Conservation (phyloP, 1,139 yeast species). For the Nakaseomyces delphensis region DNA sequence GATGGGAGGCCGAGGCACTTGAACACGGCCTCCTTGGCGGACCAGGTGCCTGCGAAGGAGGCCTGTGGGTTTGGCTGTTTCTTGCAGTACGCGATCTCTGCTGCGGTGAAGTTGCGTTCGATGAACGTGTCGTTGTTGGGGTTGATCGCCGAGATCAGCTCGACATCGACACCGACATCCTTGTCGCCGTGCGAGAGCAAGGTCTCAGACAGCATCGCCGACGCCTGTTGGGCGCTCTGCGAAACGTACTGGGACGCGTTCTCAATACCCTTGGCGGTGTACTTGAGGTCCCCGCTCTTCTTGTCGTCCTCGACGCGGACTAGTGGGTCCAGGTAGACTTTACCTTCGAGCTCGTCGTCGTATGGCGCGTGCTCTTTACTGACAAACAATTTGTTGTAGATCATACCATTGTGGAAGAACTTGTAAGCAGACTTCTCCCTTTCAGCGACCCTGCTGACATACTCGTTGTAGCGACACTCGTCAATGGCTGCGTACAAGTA, state of each 20-base stretch:
- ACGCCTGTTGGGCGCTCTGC: conserved; percentile 19
- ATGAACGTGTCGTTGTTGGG: conserved; percentile 79
- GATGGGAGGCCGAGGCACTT: conserved; percentile 86
- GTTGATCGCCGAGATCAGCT: conserved; percentile 72
- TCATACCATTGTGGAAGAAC: conserved; percentile 92
- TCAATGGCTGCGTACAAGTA: conserved; percentile 81
- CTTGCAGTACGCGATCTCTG: conserved; percentile 71
- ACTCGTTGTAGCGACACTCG: conserved; percentile 57
- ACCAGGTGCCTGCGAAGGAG: conserved; percentile 96
- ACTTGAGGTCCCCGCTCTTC: conserved; percentile 45
- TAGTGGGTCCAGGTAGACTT: conserved; percentile 91
- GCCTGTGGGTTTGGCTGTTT: conserved; percentile 72
- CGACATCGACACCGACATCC: conserved; percentile 97
- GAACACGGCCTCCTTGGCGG: conserved; percentile 98
- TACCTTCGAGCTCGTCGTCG: conserved; percentile 73
- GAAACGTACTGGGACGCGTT: conserved; percentile 25
- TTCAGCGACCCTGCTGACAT: conserved; percentile 59
- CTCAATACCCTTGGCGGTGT: conserved; percentile 35
- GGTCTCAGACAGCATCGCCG: conserved; percentile 34
- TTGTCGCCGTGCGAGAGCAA: conserved; percentile 40
- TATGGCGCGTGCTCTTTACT: conserved; percentile 94
- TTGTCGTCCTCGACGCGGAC: conserved; percentile 60
- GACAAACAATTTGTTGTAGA: conserved; percentile 83
- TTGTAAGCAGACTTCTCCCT: conserved; percentile 90
- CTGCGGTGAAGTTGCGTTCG: conserved; percentile 80